Evolutionary conservation across 116 monocot genomes (phyloP).

Genomic region (Cymodocea nodosa): DNA sequence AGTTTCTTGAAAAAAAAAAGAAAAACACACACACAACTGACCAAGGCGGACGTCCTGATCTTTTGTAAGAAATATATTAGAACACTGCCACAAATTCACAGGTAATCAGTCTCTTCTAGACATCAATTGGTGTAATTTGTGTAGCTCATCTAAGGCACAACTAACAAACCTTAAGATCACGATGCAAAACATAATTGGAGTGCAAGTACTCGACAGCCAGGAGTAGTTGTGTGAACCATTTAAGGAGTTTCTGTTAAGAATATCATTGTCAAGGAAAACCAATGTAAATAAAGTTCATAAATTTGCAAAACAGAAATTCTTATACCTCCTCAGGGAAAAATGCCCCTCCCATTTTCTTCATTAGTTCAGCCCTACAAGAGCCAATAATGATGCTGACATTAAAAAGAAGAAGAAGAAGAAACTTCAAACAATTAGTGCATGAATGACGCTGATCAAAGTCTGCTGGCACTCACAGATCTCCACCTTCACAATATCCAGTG

Average conservation of each 20-base stretch:
- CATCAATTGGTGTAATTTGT: neutral
- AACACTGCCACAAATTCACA: neutral
- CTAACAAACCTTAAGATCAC: slow-evolving; percentile 81
- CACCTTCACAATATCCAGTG: slow-evolving; percentile 97
- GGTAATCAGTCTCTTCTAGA: neutral
- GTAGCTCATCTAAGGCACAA: neutral
- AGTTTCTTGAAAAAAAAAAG: no score
- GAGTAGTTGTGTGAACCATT: slow-evolving; percentile 84
- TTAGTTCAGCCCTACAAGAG: slow-evolving; percentile 56
- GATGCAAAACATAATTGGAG: slow-evolving; percentile 90
- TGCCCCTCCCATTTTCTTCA: slow-evolving; percentile 63
- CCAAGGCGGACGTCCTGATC: slow-evolving; percentile 77
- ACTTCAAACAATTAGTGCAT: neutral
- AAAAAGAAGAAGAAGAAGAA: no score
- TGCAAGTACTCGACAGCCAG: slow-evolving; percentile 96
- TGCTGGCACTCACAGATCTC: slow-evolving; percentile 73
- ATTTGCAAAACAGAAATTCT: neutral
- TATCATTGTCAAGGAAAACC: neutral
- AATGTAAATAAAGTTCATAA: neutral
- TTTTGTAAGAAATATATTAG: slow-evolving; percentile 4
- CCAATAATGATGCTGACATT: neutral
- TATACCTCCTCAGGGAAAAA: slow-evolving; percentile 93
- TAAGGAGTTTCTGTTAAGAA: slow-evolving; percentile 64
- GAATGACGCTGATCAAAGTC: neutral
- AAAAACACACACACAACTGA: slow-evolving; percentile 32